phyloP scores from a whole-genome alignment of 805 yeast genomes.

The Hanseniaspora lachancei region DNA sequence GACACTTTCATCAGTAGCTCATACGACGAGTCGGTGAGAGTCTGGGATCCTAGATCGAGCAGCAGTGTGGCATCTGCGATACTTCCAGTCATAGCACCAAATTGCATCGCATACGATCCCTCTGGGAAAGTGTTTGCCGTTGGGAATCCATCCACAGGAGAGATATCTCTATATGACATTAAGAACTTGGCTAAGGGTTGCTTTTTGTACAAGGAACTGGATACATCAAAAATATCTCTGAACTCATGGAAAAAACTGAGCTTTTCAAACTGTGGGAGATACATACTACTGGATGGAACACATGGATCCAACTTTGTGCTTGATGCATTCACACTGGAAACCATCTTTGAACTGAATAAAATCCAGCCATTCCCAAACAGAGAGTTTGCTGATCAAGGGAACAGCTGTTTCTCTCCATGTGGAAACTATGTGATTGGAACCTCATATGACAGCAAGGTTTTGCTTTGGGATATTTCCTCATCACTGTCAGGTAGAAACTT shows the following conservation, averaged over 20 bases:
- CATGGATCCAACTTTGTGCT: slow-evolving; percentile 46
- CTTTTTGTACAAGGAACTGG: slow-evolving; percentile 35
- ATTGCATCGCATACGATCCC: slow-evolving; percentile 64
- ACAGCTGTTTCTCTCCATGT: slow-evolving; percentile 52
- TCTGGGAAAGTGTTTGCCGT: slow-evolving; percentile 71
- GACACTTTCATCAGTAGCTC: slow-evolving; percentile 57
- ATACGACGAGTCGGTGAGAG: slow-evolving; percentile 61
- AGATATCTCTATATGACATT: slow-evolving; percentile 48
- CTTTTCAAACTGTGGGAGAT: slow-evolving; percentile 66
- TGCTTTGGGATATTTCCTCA: slow-evolving; percentile 38
- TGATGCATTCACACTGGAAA: slow-evolving; percentile 57
- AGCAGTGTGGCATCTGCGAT: slow-evolving; percentile 43
- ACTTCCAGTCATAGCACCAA: slow-evolving; percentile 41
- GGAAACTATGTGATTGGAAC: slow-evolving; percentile 52
- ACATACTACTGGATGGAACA: slow-evolving; percentile 45
- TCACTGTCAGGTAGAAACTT: slow-evolving; percentile 22
- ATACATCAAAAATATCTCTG: slow-evolving; percentile 19
- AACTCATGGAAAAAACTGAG: slow-evolving; percentile 52
- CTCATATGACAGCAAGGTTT: slow-evolving; percentile 39
- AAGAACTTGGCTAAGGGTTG: slow-evolving; percentile 46
- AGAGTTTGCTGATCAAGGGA: slow-evolving; percentile 39
- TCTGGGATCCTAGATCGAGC: slow-evolving; percentile 74
- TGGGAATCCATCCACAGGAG: slow-evolving; percentile 34
- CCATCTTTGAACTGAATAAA: slow-evolving; percentile 36
- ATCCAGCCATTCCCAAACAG: slow-evolving; percentile 34